Percentiles rank a stretch among this genome's conserved stretches.
These are phyloP conservation scores for Tolypocladium capitatum DNA, from an alignment of 2,329 filamentous ascomycete genomes.

Conservation along the genomic window DNA sequence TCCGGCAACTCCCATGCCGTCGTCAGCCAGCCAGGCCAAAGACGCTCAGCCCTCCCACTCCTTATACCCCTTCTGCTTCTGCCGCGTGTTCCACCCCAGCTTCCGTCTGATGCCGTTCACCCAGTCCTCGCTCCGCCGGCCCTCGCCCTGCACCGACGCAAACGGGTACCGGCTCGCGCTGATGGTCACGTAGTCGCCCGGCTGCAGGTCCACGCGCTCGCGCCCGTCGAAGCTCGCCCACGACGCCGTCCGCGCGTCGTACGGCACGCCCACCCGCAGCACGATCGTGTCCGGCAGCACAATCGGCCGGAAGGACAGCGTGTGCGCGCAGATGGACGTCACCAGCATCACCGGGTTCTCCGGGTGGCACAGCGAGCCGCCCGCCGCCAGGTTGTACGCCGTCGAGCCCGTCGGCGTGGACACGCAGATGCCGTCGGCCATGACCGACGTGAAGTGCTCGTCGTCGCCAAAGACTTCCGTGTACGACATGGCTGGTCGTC, in stretches of 20 bases:
- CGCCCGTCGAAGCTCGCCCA: slow-evolving; percentile 98
- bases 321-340: slow-evolving; percentile 89
- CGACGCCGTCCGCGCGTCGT: slow-evolving; percentile 73
- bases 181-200: slow-evolving; percentile 76
- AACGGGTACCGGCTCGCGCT: slow-evolving; percentile 72
- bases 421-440: slow-evolving; percentile 86
- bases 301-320: slow-evolving; percentile 88
- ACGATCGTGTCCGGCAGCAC: slow-evolving; percentile 95
- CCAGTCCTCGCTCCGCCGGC: slow-evolving; percentile 63
- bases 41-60: slow-evolving; percentile 26
- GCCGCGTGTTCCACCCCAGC: slow-evolving; percentile 67
- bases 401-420: slow-evolving; percentile 91
- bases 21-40: background rate
- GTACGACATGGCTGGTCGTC: slow-evolving; percentile 61
- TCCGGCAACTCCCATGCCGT: background rate
- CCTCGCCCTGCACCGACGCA: slow-evolving; percentile 59
- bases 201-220: slow-evolving; percentile 66
- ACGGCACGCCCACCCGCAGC: slow-evolving; percentile 83
- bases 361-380: slow-evolving; percentile 88
- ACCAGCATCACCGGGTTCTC: slow-evolving; percentile 95
- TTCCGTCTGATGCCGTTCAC: slow-evolving; percentile 69
- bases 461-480: slow-evolving; percentile 91
- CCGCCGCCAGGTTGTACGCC: slow-evolving; percentile 88
- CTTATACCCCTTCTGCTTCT: slow-evolving; percentile 56
- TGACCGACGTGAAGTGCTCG: slow-evolving; percentile 85